A percentile compares a stretch with the other conserved stretches of the same genome.
Conservation (phyloP, 129 eudicot genomes). For the Sambucus nigra region DNA sequence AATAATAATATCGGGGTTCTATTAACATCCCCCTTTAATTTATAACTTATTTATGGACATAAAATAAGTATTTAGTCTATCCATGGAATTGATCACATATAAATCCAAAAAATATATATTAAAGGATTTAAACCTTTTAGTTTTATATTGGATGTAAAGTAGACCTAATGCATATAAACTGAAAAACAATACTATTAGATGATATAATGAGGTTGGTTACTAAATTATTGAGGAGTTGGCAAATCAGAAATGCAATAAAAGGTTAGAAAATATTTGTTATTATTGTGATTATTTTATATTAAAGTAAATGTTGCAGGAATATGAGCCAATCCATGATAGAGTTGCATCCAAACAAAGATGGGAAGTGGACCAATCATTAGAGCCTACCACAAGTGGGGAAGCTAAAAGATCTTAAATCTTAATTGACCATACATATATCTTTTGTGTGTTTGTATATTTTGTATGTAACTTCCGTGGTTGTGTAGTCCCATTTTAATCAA, state of each 20-base stretch:
- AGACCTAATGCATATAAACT: no score
- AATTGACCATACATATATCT: conserved; percentile 1
- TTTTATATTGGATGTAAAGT: no score
- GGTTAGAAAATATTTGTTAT: background rate
- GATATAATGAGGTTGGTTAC: background rate
- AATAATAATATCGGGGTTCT: no score
- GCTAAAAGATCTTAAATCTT: background rate
- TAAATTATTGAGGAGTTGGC: conserved; percentile 16
- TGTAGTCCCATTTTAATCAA: conserved; percentile 18
- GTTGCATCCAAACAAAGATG: conserved; percentile 53
- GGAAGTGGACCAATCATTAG: conserved; percentile 44
- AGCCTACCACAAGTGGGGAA: conserved; percentile 25
- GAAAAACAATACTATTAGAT: background rate
- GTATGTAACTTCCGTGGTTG: background rate
- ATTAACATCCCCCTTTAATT: no score
- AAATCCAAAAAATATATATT: no score
- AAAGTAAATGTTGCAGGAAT: conserved; percentile 36
- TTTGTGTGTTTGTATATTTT: background rate
- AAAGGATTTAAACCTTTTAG: no score
- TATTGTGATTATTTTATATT: background rate
- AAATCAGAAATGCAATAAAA: background rate
- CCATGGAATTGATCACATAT: no score
- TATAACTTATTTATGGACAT: no score
- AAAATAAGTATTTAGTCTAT: no score
- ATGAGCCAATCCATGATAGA: conserved; percentile 35